Base-by-base conservation (phyloP, 202 grass and related monocot species). In the Carex sylvatica region DNA sequence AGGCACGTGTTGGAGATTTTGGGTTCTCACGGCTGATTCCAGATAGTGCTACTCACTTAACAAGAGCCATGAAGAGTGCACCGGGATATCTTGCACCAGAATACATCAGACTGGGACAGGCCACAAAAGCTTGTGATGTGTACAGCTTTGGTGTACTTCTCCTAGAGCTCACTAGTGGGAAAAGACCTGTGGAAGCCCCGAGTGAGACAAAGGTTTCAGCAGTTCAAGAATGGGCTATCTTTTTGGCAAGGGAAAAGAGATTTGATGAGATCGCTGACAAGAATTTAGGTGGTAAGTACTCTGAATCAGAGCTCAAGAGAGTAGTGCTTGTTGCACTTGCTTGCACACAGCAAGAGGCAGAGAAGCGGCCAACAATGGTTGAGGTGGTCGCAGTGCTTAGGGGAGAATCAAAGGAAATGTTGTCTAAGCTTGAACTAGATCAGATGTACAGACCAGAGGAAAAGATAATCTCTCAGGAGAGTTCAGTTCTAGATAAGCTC, bases 141-240 rank as follows among this genome's bases (percentile, higher is more conserved):
- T 97, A 93, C 38, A 97, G 94, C 82, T 97, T 97, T 52, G 91
- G 94, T 18, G 83, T 91, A 64, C 79, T 97, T 58, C 85, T 96
- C 0, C 49, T 97, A 81, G 94, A 97, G 79, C 83, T 97, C 3
- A 20, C 74, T 60, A 97, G 91, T 69, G 94, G 91, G 71, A 91
- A 78, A 88, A 93, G 77, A 68, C 87, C 94, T 49, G 79, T 88
- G 51, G 85, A 87, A 80, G 87, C 87, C 65, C 68, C 87, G 3
- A 86, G 72, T 38, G 70, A 86, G 16, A 65, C 59, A 1, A 88
- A 90, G 70, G 64, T 81, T 15, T 79, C 15, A 64, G 85, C 89
- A 24, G 80, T 97, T 72, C 84, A 86, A 10, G 89, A 93, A 31
- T 97, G 91, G 94, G 88, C 90, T 73, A 88, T 91, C 20, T 88